phyloP scores from a whole-genome alignment of 345 rosid species.

The Aegle marmelos region DNA sequence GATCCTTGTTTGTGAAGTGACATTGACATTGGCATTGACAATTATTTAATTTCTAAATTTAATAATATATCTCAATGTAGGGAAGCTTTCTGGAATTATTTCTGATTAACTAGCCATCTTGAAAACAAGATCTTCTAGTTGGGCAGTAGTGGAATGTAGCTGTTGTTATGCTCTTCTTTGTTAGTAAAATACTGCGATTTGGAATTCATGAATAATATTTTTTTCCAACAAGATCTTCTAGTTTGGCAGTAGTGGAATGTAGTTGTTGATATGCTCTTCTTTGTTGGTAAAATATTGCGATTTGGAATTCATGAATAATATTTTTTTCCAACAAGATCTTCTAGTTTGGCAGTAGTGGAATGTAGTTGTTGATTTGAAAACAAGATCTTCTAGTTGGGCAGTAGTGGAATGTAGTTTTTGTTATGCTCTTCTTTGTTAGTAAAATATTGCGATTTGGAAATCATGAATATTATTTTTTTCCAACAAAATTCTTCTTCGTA shows the following conservation, averaged over 20 bases:
- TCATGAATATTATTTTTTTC: background rate
- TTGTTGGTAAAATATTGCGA: background rate
- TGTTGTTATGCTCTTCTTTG: background rate
- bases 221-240: background rate
- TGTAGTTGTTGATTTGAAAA: background rate
- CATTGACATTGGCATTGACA: background rate
- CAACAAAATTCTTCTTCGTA: background rate
- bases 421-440: background rate
- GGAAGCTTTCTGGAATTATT: background rate
- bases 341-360: too few species aligned
- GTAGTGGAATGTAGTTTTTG: background rate
- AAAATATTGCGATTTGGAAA: background rate
- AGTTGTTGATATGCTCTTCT: background rate
- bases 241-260: background rate
- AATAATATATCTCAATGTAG: background rate
- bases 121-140: background rate
- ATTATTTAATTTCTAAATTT: background rate
- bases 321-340: background rate
- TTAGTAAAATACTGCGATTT: background rate
- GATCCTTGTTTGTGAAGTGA: background rate
- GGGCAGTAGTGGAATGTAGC: background rate
- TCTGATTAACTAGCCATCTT: background rate
- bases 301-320: background rate
- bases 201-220: background rate
- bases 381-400: background rate